Conservation (phyloP, 139 green algal genomes). For the Chloropicon primus region DNA sequence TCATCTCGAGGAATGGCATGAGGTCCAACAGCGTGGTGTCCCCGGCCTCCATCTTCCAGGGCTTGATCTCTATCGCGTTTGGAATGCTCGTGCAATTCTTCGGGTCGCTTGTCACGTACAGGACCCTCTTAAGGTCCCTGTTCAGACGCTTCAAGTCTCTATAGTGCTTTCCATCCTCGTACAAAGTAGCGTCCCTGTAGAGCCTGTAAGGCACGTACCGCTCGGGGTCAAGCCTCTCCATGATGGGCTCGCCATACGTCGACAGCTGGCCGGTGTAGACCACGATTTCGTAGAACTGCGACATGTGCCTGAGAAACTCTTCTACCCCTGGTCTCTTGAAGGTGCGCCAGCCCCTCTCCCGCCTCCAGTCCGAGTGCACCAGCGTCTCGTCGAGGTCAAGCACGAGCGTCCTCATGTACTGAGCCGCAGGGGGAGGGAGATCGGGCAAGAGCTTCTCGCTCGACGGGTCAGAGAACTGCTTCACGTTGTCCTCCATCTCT, state of each 20-base stretch:
- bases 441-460: slow-evolving; percentile 85
- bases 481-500: slow-evolving; percentile 12
- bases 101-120: slow-evolving; percentile 48
- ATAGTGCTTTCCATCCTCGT: slow-evolving; percentile 49
- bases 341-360: slow-evolving; percentile 51
- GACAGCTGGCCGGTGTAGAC: slow-evolving; percentile 75
- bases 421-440: slow-evolving; percentile 31
- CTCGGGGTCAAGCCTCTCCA: slow-evolving; percentile 81
- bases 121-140: slow-evolving; percentile 68
- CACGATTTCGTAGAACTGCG: slow-evolving; percentile 87
- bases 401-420: slow-evolving; percentile 79
- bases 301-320: slow-evolving; percentile 78
- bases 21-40: slow-evolving; percentile 83
- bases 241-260: slow-evolving; percentile 77
- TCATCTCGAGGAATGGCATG: slow-evolving; percentile 67
- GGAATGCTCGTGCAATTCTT: slow-evolving; percentile 34
- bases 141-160: slow-evolving; percentile 88
- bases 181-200: slow-evolving; percentile 81
- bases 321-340: slow-evolving; percentile 84
- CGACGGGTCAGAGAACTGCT: slow-evolving; percentile 64
- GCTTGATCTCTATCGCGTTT: slow-evolving; percentile 54
- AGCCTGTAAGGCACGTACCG: slow-evolving; percentile 47
- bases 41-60: slow-evolving; percentile 38
- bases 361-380: slow-evolving; percentile 82
- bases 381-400: slow-evolving; percentile 89